Evolutionary conservation across 331 rosid species (phyloP), one percentile per base, ranked within the genome.

Genomic region (Prunus yedoensis): DNA sequence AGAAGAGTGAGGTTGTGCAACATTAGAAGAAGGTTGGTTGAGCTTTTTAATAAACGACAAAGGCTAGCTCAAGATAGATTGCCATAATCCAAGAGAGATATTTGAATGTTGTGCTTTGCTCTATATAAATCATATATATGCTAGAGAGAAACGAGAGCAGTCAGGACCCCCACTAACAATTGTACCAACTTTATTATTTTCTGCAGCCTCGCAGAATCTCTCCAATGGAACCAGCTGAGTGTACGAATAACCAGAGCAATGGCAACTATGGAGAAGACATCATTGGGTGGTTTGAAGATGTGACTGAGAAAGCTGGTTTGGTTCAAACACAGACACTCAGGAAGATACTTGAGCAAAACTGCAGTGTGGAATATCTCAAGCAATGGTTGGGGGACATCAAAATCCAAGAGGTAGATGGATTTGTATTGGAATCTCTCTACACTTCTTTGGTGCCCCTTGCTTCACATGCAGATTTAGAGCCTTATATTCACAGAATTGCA

Each of bases 381-480:
- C 81, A 81, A 83, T 94, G 97, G 97, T 47, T 91, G 14, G 89
- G 90, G 65, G 72, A 73, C 72, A 61, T 81, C 76, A 74, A 90
- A 20, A 68, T 91, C 69, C 41, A 43, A 3, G 91, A 88, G 10
- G 75, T 91, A 75, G 95, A 91, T 17, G 82, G 84, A 67, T 81
- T 78, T 82, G 84, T 78, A 52, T 83, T 94, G 83, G 93, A 94
- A 81, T 90, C 95, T 0, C 87, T 94, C 68, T 94, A 83, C 91
- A 87, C 87, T 18, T 83, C 93, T 70, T 68, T 74, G 79, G 92
- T 94, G 54, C 99, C 99, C 5, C 88, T 94, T 77, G 79, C 89
- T 12, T 85, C 97, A 0, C 97, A 92, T 87, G 82, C 83, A 56
- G 93, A 92, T 78, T 89, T 90, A 27, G 96, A 94, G 59, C 97